Conservation (phyloP, 768 basidiomycete genomes). For the Leccinellum luteum region DNA sequence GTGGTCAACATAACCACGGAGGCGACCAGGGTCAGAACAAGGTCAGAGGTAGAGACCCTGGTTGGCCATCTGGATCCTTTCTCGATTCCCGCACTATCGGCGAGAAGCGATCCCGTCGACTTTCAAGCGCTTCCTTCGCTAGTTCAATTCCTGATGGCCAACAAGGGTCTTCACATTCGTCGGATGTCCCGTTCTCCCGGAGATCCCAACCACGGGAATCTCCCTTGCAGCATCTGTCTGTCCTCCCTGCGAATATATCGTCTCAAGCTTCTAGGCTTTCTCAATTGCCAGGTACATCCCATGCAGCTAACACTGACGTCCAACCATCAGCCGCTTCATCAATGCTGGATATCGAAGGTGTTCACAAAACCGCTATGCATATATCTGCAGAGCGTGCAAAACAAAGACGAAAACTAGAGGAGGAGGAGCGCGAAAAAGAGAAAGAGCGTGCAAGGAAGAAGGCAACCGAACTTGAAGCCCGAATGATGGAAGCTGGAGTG, state of each 20-base stretch:
- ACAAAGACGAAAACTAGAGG: conserved; percentile 76
- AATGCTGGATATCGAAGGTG: conserved; percentile 55
- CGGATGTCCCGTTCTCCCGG: conserved; percentile 18
- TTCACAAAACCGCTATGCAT: conserved; percentile 79
- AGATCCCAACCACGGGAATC: conserved; percentile 47
- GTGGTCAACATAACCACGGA: conserved; percentile 5
- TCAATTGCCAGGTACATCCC: conserved; percentile 45
- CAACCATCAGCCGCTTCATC: conserved; percentile 23
- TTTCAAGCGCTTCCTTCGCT: conserved; percentile 22
- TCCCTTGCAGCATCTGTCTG: conserved; percentile 35
- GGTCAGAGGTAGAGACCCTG: conserved; percentile 16
- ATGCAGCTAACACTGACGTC: conserved; percentile 39
- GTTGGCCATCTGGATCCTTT: conserved; percentile 9
- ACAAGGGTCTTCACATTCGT: conserved; percentile 19
- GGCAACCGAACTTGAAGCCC: conserved; percentile 72
- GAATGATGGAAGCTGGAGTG: conserved; percentile 42
- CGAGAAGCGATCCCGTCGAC: conserved; percentile 22
- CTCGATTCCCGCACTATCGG: conserved; percentile 16
- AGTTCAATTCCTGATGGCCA: conserved; percentile 23
- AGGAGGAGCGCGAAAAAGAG: conserved; percentile 76
- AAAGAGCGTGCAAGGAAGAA: conserved; percentile 79
- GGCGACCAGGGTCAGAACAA: conserved; percentile 21
- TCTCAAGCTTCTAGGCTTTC: conserved; percentile 22
- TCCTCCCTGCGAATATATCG: conserved; percentile 15
- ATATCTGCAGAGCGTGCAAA: conserved; percentile 80